A percentile compares a stretch with the other conserved stretches of the same genome.
phyloP scores from a whole-genome alignment of 176 grass and related monocot species.

The Rhipidocladum racemiflorum region DNA sequence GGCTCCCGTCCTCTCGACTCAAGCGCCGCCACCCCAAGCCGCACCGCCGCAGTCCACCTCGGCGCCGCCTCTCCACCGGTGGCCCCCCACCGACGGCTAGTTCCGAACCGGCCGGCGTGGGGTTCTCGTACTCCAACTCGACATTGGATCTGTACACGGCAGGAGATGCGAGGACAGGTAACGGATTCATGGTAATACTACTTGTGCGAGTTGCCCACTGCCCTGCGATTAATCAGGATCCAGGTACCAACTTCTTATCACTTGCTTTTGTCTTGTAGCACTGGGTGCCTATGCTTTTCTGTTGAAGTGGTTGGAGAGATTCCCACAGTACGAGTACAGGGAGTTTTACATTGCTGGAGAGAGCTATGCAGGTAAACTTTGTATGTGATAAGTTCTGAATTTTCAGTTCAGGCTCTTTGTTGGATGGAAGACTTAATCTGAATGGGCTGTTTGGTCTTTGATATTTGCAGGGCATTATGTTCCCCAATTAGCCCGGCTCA shows the following conservation, averaged over 20 bases:
- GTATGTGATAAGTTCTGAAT: slow-evolving; percentile 1
- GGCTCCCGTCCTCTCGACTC: too few species aligned
- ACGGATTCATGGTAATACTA: slow-evolving; percentile 13
- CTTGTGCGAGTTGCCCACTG: background rate
- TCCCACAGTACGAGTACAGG: slow-evolving; percentile 84
- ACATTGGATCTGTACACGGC: slow-evolving; percentile 80
- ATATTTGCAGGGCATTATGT: slow-evolving; percentile 81
- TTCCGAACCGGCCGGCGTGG: slow-evolving; percentile 91
- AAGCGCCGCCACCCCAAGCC: too few species aligned
- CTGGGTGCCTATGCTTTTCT: slow-evolving; percentile 80
- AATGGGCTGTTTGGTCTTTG: background rate
- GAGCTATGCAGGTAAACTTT: slow-evolving; percentile 75
- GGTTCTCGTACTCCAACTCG: slow-evolving; percentile 89
- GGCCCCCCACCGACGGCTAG: too few species aligned
- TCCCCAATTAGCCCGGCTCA: slow-evolving; percentile 77
- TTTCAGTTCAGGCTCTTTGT: background rate
- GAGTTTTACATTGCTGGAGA: slow-evolving; percentile 96
- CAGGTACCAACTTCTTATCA: slow-evolving; percentile 11
- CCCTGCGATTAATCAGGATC: background rate
- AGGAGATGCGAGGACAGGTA: slow-evolving; percentile 85
- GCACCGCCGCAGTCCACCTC: too few species aligned
- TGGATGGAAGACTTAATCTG: slow-evolving; percentile 5
- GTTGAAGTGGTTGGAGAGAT: slow-evolving; percentile 81
- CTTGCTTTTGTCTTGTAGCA: slow-evolving; percentile 47
- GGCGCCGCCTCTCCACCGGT: too few species aligned